These are phyloP conservation scores for Termitomyces sp. DNA, from an alignment of 768 basidiomycete genomes.

Conservation along the genomic window DNA sequence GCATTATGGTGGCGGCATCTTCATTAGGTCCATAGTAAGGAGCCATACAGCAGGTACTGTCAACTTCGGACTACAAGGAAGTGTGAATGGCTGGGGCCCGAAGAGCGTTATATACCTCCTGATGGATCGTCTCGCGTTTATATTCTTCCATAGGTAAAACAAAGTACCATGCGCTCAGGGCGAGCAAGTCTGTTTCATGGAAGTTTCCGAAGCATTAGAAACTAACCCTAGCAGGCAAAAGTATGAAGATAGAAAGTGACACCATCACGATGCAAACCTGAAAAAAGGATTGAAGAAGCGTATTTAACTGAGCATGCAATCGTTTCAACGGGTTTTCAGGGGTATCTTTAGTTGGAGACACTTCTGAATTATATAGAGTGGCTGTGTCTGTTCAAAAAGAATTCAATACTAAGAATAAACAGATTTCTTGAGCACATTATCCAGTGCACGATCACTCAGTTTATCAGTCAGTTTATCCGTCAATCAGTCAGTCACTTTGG, in stretches of 20 bases:
- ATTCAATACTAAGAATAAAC: not conserved
- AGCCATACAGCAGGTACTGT: conserved; percentile 1
- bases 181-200: not conserved
- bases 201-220: not conserved
- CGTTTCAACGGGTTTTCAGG: not conserved
- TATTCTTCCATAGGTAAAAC: not conserved
- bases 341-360: not conserved
- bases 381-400: not conserved
- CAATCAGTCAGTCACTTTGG: not conserved
- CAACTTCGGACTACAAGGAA: not conserved
- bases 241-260: not conserved
- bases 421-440: not conserved
- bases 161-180: not conserved
- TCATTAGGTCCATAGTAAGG: conserved; percentile 26
- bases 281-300: not conserved
- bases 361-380: not conserved
- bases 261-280: not conserved
- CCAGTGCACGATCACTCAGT: not conserved
- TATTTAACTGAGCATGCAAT: not conserved
- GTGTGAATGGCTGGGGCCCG: not conserved
- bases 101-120: not conserved
- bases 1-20: conserved; percentile 17
- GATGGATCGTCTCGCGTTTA: not conserved
- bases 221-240: not conserved
- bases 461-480: not conserved